Base-by-base conservation (phyloP, 2,329 filamentous ascomycete genomes). In the Cladosporium velox region DNA sequence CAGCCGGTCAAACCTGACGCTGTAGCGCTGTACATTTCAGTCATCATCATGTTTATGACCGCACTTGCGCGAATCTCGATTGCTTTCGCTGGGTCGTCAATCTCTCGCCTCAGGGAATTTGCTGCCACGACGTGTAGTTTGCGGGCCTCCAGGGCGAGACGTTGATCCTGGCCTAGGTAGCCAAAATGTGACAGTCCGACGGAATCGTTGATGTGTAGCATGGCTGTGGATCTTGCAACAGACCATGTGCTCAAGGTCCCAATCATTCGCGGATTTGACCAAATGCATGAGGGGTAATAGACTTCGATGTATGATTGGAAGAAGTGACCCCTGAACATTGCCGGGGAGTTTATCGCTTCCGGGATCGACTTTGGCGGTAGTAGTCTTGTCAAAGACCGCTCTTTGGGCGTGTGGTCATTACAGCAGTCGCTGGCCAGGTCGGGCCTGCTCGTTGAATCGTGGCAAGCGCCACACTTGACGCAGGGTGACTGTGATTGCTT, bases 181-280 rank as follows among this genome's bases (percentile, higher is more conserved):
- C 52, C 52, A n/a, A 55, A 32, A 14, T 55, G 52, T 21, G 52
- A 32, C 30, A 55, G 30, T 21, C 52, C 52, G 28, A 55, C 52
- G 6, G 52, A 30, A 24, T 55, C 52, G 18, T 55, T 55, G 52
- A 55, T 55, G 24, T 34, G 32, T 4, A 55, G 52, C 28, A 32
- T 55, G 18, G 52, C 52, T 12, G 11, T 7, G 5, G 52, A 55
- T 55, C 52, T 55, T n/a, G 52, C 52, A 3, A 32, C 32, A 30
- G 52, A 30, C 52, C 52, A 55, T 12, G 30, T 55, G 52, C 52
- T 55, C 18, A 55, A 14, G 1, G 32, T 32, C 12, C 52, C 52
- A 2, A 55, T 34, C 52, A 55, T 55, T 32, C 52, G 52, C n/a
- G 52, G 52, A n/a, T 55, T 55, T 12, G 52, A 55, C 52, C 52